Evolutionary conservation across 2,329 filamentous ascomycete genomes (phyloP).

Genomic region (Lachnellula suecica): DNA sequence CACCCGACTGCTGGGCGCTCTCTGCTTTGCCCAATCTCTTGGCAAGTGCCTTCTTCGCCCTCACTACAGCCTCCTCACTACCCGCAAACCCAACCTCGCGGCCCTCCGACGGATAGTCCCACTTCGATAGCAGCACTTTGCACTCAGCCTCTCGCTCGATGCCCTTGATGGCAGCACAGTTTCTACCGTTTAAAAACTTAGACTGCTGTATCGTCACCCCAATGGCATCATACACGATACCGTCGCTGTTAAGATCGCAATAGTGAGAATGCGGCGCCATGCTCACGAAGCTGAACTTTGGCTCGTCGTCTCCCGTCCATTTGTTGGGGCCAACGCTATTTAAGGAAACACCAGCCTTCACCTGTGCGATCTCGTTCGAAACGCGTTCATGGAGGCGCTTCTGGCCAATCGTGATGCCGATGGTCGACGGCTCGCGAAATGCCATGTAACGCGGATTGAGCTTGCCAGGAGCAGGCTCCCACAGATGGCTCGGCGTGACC

Average conservation of each 20-base stretch:
- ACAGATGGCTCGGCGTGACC: constrained; percentile 8
- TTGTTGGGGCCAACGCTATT: constrained; percentile 3
- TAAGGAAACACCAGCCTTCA: no score
- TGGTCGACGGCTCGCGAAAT: constrained; percentile 4
- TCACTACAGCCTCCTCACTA: not conserved
- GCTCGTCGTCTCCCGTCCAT: constrained; percentile 13
- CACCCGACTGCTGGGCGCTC: not conserved
- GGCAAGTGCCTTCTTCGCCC: not conserved
- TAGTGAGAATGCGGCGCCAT: not conserved
- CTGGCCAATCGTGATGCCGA: constrained; percentile 10
- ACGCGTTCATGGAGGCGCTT: not conserved
- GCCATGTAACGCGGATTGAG: not conserved
- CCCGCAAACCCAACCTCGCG: constrained; percentile 4
- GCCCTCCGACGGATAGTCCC: not conserved
- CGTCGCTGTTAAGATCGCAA: not conserved
- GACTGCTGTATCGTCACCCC: not conserved
- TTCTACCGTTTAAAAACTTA: not conserved
- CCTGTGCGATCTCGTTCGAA: not conserved
- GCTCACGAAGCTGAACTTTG: constrained; percentile 12
- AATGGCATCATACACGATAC: constrained; percentile 1
- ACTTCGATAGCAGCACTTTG: not conserved
- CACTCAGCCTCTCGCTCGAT: constrained; percentile 3
- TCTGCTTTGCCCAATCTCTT: not conserved
- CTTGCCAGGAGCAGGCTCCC: not conserved
- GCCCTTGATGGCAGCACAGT: not conserved